phyloP scores from a whole-genome alignment of 2,329 filamentous ascomycete species.

The Phoma sp. region DNA sequence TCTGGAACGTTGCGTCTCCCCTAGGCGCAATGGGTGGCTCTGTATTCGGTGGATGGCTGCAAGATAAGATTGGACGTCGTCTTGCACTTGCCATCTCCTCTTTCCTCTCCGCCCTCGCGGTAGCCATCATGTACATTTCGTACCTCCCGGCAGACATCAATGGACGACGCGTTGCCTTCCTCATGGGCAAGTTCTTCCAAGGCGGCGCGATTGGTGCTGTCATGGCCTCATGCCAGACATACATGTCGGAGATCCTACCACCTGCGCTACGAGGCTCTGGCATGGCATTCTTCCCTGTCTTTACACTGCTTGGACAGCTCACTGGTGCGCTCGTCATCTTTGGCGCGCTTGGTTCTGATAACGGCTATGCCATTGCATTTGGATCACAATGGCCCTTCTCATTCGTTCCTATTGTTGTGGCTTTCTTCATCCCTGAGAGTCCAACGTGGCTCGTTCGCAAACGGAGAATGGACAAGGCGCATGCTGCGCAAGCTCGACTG shows the following conservation, averaged over 20 bases:
- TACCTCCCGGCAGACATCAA: slow-evolving; percentile 33
- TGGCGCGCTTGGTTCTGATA: slow-evolving; percentile 33
- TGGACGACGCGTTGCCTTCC: slow-evolving; percentile 47
- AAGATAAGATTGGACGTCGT: slow-evolving; percentile 37
- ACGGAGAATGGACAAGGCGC: slow-evolving; percentile 49
- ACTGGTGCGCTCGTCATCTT: slow-evolving; percentile 53
- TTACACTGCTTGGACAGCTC: slow-evolving; percentile 59
- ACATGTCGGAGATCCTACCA: slow-evolving; percentile 61
- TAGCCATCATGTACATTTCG: slow-evolving; percentile 40
- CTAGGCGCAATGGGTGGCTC: slow-evolving; percentile 40
- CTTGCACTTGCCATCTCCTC: slow-evolving; percentile 29
- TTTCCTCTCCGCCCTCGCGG: slow-evolving; percentile 38
- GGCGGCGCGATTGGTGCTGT: slow-evolving; percentile 57
- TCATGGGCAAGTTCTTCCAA: slow-evolving; percentile 57
- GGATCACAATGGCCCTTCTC: slow-evolving; percentile 57
- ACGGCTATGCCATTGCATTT: slow-evolving; percentile 53
- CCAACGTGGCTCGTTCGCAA: slow-evolving; percentile 59
- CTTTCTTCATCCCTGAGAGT: slow-evolving; percentile 59
- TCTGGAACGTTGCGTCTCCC: slow-evolving; percentile 38
- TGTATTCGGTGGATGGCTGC: slow-evolving; percentile 35
- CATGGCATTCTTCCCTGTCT: slow-evolving; percentile 59
- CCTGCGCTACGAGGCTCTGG: slow-evolving; percentile 56
- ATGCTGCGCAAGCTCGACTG: slow-evolving; percentile 59
- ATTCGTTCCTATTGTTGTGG: slow-evolving; percentile 52
- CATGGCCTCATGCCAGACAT: slow-evolving; percentile 52